Evolutionary conservation across 1,139 yeast species (phyloP), one percentile per base, ranked within the genome.

Genomic region (Candida sojae): DNA sequence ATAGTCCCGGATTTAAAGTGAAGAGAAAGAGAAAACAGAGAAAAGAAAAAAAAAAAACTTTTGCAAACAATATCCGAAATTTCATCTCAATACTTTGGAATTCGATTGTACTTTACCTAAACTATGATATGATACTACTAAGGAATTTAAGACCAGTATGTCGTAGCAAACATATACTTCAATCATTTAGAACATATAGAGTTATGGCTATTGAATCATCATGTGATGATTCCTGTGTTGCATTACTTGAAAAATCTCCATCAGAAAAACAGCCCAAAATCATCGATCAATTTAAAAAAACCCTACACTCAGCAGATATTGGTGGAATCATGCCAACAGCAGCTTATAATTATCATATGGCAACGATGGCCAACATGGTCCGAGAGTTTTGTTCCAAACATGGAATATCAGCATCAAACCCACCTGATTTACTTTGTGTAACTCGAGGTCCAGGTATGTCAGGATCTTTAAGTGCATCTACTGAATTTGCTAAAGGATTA

Each of bases 381-480:
- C 47, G 45, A 7, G 62, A 58, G 1, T 64, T 75, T 43, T 63
- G 69, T 37, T 28, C 37, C 0, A 62, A 63, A 42, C 64, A 75
- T 50, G 50, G 52, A 1, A 37, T 74, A 11, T 48, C 55, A 8
- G 49, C 66, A 0, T 31, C 34, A 0, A 59, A 61, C 6, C 77
- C 79, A 1, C 91, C 96, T 0, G 96, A 89, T 61, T 62, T 93
- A 41, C 77, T 93, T 2, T 88, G 96, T 63, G 96, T 87, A 8
- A 93, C 99, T 0, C 71, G 96, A 56, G 99, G 99, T 0, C 99
- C 99, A 0, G 99, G 99, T 0, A 91, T 95, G 97, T 80, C 85
- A 12, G 97, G 97, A 0, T 86, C 96, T 0, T 70, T 93, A 21
- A 79, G 90, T 12, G 87, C 90, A 0, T 95, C 97, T 1, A 73